These are phyloP conservation scores for Panaeolus cyanescens DNA, from an alignment of 768 basidiomycete species.

Conservation along the genomic window DNA sequence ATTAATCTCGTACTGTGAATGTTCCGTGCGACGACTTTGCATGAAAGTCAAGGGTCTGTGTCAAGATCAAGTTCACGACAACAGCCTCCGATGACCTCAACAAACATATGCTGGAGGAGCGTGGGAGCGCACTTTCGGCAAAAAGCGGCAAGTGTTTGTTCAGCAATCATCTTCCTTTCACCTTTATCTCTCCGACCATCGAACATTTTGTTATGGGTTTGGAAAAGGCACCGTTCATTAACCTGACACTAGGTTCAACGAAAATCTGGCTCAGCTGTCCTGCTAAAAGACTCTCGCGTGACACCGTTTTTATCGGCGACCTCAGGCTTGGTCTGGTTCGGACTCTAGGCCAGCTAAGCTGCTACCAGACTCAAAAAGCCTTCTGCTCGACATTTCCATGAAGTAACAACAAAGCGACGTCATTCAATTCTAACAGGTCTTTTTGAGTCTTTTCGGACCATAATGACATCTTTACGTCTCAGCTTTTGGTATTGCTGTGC, in stretches of 20 bases:
- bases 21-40: neutral
- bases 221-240: neutral
- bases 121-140: neutral
- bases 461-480: neutral
- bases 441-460: neutral
- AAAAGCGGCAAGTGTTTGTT: neutral
- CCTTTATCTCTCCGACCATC: neutral
- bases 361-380: neutral
- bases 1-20: neutral
- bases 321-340: neutral
- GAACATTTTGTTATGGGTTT: neutral
- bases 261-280: neutral
- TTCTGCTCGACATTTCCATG: neutral
- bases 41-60: neutral
- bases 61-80: neutral
- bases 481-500: neutral
- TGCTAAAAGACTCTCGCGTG: neutral
- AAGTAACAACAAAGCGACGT: neutral
- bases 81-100: conserved; percentile 2
- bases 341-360: neutral
- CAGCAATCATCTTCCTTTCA: neutral
- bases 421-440: too few species aligned
- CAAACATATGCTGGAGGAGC: neutral
- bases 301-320: neutral
- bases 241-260: neutral